These are phyloP conservation scores for Baudoinia panamericana DNA, from an alignment of 495 filamentous ascomycete species.

Conservation along the genomic window DNA sequence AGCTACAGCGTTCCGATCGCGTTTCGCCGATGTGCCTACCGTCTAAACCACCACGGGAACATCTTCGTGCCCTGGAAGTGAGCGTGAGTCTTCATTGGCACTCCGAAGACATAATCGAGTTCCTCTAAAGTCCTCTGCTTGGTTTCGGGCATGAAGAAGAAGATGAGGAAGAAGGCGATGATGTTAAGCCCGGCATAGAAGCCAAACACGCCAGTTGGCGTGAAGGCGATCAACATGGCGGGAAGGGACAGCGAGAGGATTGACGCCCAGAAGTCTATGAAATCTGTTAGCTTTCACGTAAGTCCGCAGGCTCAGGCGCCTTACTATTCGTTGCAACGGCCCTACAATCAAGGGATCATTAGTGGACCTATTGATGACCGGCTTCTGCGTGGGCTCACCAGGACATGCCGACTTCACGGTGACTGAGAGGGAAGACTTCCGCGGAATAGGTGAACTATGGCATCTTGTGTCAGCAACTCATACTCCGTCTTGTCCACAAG, in stretches of 20 bases:
- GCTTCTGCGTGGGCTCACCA: too few relatives aligned
- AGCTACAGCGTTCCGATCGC: too few relatives aligned
- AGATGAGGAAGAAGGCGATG: constrained; percentile 54
- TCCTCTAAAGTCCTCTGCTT: constrained; percentile 60
- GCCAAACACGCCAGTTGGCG: constrained; percentile 45
- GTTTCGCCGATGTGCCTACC: constrained; percentile 14
- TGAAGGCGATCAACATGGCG: constrained; percentile 39
- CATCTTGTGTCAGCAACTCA: too few relatives aligned
- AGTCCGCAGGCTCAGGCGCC: too few relatives aligned
- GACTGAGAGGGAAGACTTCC: constrained; percentile 56
- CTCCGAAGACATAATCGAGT: constrained; percentile 25
- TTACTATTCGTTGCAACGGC: constrained; percentile 48
- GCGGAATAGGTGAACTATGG: constrained; percentile 75
- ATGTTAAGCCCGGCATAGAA: constrained; percentile 43
- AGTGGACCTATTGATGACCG: too few relatives aligned
- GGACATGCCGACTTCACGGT: constrained; percentile 21
- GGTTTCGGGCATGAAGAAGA: constrained; percentile 64
- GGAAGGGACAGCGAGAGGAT: constrained; percentile 57
- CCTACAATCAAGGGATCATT: too few relatives aligned
- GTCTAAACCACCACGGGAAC: constrained; percentile 16
- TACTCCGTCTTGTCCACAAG: too few relatives aligned
- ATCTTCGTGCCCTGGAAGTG: constrained; percentile 11
- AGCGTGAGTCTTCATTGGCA: constrained; percentile 11
- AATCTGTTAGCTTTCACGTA: constrained; percentile 34
- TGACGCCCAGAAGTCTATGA: constrained; percentile 54